phyloP scores from a whole-genome alignment of 2,329 filamentous ascomycete genomes.

The Xylariaceae sp. region DNA sequence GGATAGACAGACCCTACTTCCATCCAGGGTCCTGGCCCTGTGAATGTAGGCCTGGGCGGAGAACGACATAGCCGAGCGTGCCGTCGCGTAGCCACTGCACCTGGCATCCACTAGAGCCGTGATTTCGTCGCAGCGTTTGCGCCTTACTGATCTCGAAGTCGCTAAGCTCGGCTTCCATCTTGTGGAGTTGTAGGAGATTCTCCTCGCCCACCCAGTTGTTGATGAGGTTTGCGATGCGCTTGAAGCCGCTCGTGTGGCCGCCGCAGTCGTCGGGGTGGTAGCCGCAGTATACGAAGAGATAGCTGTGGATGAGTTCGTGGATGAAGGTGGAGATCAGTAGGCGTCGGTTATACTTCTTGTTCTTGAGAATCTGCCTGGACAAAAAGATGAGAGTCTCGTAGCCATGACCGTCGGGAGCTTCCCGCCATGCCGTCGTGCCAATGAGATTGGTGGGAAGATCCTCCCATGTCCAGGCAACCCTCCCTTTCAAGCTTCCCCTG shows the following conservation, averaged over 20 bases:
- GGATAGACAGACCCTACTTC: constrained; percentile 21
- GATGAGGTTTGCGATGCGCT: constrained; percentile 53
- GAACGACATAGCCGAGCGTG: constrained; percentile 23
- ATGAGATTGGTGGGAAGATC: constrained; percentile 54
- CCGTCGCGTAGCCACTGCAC: constrained; percentile 25
- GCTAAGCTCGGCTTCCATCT: constrained; percentile 58
- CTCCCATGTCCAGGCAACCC: constrained; percentile 60
- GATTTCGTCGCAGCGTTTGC: constrained; percentile 14
- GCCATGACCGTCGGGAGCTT: constrained; percentile 41
- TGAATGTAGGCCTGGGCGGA: constrained; percentile 25
- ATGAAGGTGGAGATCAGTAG: constrained; percentile 60
- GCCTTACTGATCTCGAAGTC: constrained; percentile 37
- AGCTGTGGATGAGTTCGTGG: constrained; percentile 63
- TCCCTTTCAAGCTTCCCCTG: constrained; percentile 47
- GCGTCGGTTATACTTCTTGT: constrained; percentile 52
- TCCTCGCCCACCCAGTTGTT: constrained; percentile 55
- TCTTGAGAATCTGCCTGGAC: constrained; percentile 53
- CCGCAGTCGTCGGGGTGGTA: constrained; percentile 50
- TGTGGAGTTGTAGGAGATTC: constrained; percentile 47
- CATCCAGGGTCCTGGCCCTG: constrained; percentile 22
- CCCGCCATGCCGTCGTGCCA: constrained; percentile 56
- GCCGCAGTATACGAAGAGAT: constrained; percentile 58
- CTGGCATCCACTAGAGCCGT: constrained; percentile 24
- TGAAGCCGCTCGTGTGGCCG: constrained; percentile 57
- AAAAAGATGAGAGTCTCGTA: constrained; percentile 60